Percentiles rank a stretch among this genome's conserved stretches.
Evolutionary conservation across 2,329 filamentous ascomycete genomes (phyloP).

Genomic region (Triangularia setosa): DNA sequence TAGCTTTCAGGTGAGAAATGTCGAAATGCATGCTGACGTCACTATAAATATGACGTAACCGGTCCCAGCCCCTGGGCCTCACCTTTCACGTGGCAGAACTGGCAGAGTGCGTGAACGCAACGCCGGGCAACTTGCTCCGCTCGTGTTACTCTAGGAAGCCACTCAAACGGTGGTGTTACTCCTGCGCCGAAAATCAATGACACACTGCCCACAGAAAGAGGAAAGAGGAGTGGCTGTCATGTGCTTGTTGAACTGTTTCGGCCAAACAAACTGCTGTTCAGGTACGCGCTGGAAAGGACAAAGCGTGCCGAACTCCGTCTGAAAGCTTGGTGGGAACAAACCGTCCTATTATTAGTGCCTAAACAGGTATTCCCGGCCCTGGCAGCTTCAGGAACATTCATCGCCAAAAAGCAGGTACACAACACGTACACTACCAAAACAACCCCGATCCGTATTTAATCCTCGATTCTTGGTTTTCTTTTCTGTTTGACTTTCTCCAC

Average conservation of each 20-base stretch:
- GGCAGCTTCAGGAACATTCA: slow-evolving; percentile 12
- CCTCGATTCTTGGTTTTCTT: background rate
- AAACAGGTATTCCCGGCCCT: background rate
- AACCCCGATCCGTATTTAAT: background rate
- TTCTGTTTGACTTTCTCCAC: background rate
- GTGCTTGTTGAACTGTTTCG: background rate
- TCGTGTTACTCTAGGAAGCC: background rate
- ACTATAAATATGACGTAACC: background rate
- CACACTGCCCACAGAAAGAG: background rate
- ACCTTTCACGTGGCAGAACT: background rate
- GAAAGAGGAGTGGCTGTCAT: background rate
- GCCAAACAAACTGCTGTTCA: background rate
- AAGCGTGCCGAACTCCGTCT: background rate
- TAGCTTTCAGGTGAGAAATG: too few relatives aligned
- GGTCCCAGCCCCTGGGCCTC: background rate
- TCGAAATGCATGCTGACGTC: background rate
- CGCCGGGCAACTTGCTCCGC: background rate
- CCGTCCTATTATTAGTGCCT: background rate
- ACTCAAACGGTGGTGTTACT: background rate
- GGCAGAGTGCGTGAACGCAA: background rate
- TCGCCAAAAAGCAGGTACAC: background rate
- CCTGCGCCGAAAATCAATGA: background rate
- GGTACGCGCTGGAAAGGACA: background rate
- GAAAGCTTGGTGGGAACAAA: background rate
- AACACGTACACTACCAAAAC: background rate